Evolutionary conservation across 257 asterid genomes (phyloP).

Genomic region (Lycium barbarum): DNA sequence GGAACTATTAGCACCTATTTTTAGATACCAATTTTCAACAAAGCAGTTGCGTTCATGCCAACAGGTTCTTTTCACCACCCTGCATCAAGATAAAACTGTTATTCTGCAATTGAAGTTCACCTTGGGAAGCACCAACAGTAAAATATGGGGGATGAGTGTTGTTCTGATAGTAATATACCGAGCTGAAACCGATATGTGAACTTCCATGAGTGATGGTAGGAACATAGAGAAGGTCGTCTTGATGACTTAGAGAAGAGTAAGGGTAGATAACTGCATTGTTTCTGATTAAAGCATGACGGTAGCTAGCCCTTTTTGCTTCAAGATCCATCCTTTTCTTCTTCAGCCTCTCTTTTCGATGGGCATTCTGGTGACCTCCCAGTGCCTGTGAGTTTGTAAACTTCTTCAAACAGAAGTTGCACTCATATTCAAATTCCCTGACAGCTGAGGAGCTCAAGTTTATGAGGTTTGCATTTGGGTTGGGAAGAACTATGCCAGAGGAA

Average conservation of each 20-base stretch:
- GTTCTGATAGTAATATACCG: not conserved
- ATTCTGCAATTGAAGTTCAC: conserved; percentile 3
- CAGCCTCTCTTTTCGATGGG: conserved; percentile 34
- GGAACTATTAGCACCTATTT: not conserved
- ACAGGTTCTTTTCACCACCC: conserved; percentile 1
- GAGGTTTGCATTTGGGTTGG: conserved; percentile 15
- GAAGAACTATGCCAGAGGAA: not conserved
- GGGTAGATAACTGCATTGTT: conserved; percentile 24
- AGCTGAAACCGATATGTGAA: not conserved
- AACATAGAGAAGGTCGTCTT: not conserved
- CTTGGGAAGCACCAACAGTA: not conserved
- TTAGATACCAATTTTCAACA: not conserved
- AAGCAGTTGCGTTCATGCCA: not conserved
- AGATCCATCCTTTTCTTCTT: conserved; percentile 29
- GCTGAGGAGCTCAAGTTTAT: conserved; percentile 1
- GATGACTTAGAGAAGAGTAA: not conserved
- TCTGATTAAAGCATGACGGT: not conserved
- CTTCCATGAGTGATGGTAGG: conserved; percentile 9
- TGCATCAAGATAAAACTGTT: not conserved
- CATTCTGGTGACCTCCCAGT: conserved; percentile 32
- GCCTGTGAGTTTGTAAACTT: conserved; percentile 13
- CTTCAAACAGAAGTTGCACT: conserved; percentile 30
- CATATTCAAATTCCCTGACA: not conserved
- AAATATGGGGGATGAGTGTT: not conserved
- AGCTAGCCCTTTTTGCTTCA: conserved; percentile 29